Percentiles rank a stretch among this genome's conserved stretches.
Evolutionary conservation across 1,284 basidiomycete genomes (phyloP).

Genomic region (Schizophyllum amplum): DNA sequence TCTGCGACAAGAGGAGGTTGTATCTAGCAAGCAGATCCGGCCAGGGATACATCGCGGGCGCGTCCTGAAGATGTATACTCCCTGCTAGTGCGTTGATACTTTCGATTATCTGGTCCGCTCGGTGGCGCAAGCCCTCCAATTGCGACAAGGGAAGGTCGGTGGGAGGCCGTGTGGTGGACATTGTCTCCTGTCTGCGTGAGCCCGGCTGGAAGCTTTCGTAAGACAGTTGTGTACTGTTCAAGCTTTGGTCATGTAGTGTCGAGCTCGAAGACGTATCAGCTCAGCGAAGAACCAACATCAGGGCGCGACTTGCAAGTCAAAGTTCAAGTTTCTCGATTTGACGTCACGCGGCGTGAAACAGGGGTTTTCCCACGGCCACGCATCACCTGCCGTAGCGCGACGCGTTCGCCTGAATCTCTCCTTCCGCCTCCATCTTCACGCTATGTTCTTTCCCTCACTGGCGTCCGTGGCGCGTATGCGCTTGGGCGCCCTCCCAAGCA

Average conservation of each 20-base stretch:
- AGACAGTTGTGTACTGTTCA: too few species aligned
- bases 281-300: too few species aligned
- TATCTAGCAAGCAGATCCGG: constrained; percentile 78
- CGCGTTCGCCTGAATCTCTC: neutral
- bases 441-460: neutral
- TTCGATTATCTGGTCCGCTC: constrained; percentile 67
- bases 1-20: constrained; percentile 72
- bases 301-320: too few species aligned
- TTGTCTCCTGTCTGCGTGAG: neutral
- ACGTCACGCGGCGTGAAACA: too few species aligned
- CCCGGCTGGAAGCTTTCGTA: neutral
- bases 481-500: neutral
- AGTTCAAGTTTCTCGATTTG: too few species aligned
- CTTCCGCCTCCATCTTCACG: neutral
- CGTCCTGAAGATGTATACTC: constrained; percentile 51
- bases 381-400: neutral
- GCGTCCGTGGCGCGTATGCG: neutral
- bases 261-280: too few species aligned
- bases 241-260: too few species aligned
- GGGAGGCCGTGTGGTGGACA: neutral
- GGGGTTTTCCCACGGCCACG: neutral
- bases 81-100: constrained; percentile 57
- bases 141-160: constrained; percentile 38
- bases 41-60: constrained; percentile 60
- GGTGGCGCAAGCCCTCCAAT: constrained; percentile 67